These are phyloP conservation scores for Passiflora organensis DNA, from an alignment of 345 rosid genomes.

Conservation along the genomic window DNA sequence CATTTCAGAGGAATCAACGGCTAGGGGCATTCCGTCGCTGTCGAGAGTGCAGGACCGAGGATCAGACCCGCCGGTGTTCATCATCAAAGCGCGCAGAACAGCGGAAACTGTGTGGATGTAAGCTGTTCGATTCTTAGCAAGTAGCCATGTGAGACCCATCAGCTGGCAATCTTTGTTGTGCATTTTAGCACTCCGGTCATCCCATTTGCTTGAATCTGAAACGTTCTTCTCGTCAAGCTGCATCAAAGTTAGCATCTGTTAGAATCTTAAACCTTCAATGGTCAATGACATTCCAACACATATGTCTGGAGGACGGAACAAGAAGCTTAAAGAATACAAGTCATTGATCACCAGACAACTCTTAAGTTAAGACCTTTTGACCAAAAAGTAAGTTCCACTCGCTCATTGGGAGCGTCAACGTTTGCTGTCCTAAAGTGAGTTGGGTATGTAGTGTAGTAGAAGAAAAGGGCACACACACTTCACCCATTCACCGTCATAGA, in stretches of 20 bases:
- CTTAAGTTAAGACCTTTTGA: no score
- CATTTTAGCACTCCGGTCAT: constrained; percentile 70
- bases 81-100: constrained; percentile 75
- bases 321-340: no score
- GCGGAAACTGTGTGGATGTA: constrained; percentile 76
- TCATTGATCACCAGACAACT: no score
- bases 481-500: neutral
- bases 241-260: constrained; percentile 37
- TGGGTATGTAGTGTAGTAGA: neutral
- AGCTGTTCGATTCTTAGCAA: constrained; percentile 65
- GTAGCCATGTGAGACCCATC: constrained; percentile 98
- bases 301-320: neutral
- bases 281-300: neutral
- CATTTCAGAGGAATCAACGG: constrained; percentile 71
- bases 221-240: constrained; percentile 58
- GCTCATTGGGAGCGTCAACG: neutral
- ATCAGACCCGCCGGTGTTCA: constrained; percentile 37
- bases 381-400: neutral
- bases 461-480: neutral
- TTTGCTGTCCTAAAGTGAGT: neutral
- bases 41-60: constrained; percentile 69
- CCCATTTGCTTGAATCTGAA: constrained; percentile 51
- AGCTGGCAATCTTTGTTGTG: constrained; percentile 81
- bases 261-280: no score
- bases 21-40: constrained; percentile 85